Base-by-base conservation (phyloP, 2,329 filamentous ascomycete species). In the Stachybotrys elegans region DNA sequence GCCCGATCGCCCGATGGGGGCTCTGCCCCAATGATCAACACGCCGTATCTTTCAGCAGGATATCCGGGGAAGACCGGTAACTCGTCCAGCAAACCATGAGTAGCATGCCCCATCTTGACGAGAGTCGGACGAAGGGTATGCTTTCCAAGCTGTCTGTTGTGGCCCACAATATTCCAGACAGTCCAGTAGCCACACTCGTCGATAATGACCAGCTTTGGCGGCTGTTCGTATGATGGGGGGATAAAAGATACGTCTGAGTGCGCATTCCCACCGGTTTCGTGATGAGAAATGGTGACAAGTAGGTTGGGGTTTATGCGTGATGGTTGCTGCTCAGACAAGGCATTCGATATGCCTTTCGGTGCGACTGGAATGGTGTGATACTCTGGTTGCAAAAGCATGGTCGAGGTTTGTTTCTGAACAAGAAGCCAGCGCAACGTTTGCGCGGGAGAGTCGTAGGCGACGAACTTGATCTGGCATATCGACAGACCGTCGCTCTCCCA, bases 171-270 rank as follows among this genome's bases (percentile, higher is more conserved):
- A 48, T 85, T 73, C 81, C 83, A 88, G 4, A 88, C 61, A 35
- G 70, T 81, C 86, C 86, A 91, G 45, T 68, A 70, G 2, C 84
- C 85, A 25, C 66, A 66, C 42, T 79, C 70, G 53, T 90, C 83
- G 16, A 90, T 69, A 21, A 89, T 68, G 14, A 73, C 82, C 42
- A 90, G 64, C 53, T 86, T 82, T 2, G 79, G 74, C 71, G 78
- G 59, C 66, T 77, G 50, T 46, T 65, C 57, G 16, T 47, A 51
- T 5, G 56, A 56, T 4, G 62, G 61, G 1, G 83, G 78, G 49
- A 83, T 84, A 58, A 90, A 86, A 0, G 76, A 63, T 4, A 86
- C 68, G 60, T 90, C 82, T 0, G 73, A 72, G 53, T 87, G 82
- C 1, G 70, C 57, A 22, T 62, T 66, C 2, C 75, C 76, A 2